A percentile compares a stretch with the other conserved stretches of the same genome.
phyloP scores from a whole-genome alignment of 2,329 filamentous ascomycete species.

The Verticillium nubilum region DNA sequence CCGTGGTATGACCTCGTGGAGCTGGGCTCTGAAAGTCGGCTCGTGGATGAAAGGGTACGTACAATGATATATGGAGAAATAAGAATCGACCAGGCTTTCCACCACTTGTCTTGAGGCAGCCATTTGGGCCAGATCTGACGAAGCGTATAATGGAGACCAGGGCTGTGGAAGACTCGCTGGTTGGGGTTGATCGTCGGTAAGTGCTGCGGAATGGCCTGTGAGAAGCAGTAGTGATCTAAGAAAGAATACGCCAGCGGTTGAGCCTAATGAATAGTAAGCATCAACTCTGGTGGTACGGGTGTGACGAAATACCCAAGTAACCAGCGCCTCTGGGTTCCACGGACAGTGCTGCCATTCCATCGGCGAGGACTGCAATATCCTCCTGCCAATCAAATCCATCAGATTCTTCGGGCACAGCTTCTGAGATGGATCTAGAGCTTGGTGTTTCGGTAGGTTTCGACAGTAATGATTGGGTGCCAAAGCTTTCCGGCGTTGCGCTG shows the following conservation, averaged over 20 bases:
- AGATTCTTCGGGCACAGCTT: slow-evolving; percentile 20
- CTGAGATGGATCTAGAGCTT: slow-evolving; percentile 10
- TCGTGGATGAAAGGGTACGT: slow-evolving; percentile 41
- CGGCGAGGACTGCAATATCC: slow-evolving; percentile 22
- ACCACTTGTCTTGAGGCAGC: slow-evolving; percentile 19
- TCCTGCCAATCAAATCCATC: slow-evolving; percentile 27
- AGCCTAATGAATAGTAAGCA: slow-evolving; percentile 10
- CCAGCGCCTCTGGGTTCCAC: slow-evolving; percentile 27
- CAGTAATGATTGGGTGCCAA: background rate
- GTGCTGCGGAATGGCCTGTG: slow-evolving; percentile 13
- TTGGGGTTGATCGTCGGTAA: background rate
- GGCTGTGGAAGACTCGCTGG: background rate
- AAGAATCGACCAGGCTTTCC: slow-evolving; percentile 25
- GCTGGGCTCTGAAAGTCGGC: slow-evolving; percentile 32
- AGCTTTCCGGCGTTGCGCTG: background rate
- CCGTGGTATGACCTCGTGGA: slow-evolving; percentile 23
- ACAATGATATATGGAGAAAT: slow-evolving; percentile 37
- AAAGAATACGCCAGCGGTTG: slow-evolving; percentile 23
- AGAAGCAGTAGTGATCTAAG: slow-evolving; percentile 20
- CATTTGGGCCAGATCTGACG: slow-evolving; percentile 13
- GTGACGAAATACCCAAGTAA: slow-evolving; percentile 20
- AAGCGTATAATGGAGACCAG: slow-evolving; percentile 6
- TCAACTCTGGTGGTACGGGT: background rate
- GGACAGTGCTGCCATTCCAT: slow-evolving; percentile 29
- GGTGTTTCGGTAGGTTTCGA: background rate